These are phyloP conservation scores for Suillus bovinus DNA, from an alignment of 768 basidiomycete genomes.

Conservation along the genomic window DNA sequence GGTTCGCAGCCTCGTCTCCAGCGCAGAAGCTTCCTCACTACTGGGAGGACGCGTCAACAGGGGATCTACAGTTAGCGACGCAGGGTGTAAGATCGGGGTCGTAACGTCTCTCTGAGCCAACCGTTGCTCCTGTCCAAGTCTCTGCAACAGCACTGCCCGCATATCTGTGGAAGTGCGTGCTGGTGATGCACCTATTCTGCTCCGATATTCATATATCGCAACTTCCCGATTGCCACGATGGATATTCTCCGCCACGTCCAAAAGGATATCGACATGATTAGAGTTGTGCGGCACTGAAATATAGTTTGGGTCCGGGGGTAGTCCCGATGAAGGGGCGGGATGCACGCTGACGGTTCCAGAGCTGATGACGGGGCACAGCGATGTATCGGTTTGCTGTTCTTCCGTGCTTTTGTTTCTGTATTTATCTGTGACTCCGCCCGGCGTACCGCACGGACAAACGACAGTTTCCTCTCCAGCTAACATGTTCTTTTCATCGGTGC, in stretches of 20 bases:
- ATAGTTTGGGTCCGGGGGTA: neutral
- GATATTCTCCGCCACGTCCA: neutral
- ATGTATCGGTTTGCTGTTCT: constrained; percentile 4
- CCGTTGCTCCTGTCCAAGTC: constrained; percentile 46
- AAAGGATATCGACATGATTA: neutral
- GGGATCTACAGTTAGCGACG: constrained; percentile 7
- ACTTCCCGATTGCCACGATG: constrained; percentile 7
- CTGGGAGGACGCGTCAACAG: constrained; percentile 13
- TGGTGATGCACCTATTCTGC: neutral
- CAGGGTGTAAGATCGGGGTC: neutral
- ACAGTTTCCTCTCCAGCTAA: constrained; percentile 25
- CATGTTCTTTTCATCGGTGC: constrained; percentile 4
- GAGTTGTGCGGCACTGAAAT: constrained; percentile 4
- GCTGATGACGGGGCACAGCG: neutral
- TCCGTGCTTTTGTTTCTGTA: constrained; percentile 4
- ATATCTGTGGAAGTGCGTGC: constrained; percentile 14
- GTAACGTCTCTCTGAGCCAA: constrained; percentile 21
- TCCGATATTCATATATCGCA: neutral
- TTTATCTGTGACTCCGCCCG: constrained; percentile 9
- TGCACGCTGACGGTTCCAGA: constrained; percentile 2
- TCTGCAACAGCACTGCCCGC: constrained; percentile 42
- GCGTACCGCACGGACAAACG: constrained; percentile 31
- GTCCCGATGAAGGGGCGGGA: neutral
- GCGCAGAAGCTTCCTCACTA: constrained; percentile 26
- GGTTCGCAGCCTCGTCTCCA: constrained; percentile 47